Conservation (phyloP, 768 basidiomycete species). For the Rhodocollybia butyracea region DNA sequence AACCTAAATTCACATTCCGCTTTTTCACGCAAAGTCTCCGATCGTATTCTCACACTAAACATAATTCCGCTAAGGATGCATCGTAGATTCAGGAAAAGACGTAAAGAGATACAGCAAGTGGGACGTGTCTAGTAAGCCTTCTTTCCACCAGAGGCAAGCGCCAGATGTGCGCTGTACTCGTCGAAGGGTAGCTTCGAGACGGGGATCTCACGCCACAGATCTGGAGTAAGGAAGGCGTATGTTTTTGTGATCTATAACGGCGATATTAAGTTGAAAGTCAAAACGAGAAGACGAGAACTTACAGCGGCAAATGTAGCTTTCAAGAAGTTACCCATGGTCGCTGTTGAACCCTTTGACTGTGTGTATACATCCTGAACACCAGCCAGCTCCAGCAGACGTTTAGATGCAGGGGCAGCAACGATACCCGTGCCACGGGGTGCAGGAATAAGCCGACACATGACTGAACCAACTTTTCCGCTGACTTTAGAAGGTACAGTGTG, state of each 20-base stretch:
- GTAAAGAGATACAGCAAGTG: conserved; percentile 8
- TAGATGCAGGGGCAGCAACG: conserved; percentile 97
- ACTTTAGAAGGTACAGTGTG: conserved; percentile 99
- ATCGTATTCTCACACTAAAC: not conserved
- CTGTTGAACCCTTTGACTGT: conserved; percentile 96
- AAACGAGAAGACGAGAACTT: conserved; percentile 26
- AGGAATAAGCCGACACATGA: conserved; percentile 98
- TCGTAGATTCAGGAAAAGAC: conserved; percentile 3
- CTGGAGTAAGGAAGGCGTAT: conserved; percentile 96
- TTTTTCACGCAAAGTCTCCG: not conserved
- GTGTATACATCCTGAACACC: conserved; percentile 98
- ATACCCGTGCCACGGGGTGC: conserved; percentile 99
- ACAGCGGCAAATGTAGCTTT: conserved; percentile 95
- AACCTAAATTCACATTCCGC: not conserved
- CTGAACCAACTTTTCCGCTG: conserved; percentile 96
- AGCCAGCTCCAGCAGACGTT: conserved; percentile 94
- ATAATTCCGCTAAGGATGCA: not conserved
- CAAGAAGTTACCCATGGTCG: conserved; percentile 98
- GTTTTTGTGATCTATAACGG: conserved; percentile 86
- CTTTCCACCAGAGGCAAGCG: conserved; percentile 65
- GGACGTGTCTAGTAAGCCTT: conserved; percentile 52
- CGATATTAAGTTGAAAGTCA: conserved; percentile 2
- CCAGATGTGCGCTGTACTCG: conserved; percentile 91
- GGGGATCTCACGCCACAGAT: conserved; percentile 95
- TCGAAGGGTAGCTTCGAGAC: conserved; percentile 89